These are phyloP conservation scores for Lyophyllum decastes DNA, from an alignment of 768 basidiomycete species.

Conservation along the genomic window DNA sequence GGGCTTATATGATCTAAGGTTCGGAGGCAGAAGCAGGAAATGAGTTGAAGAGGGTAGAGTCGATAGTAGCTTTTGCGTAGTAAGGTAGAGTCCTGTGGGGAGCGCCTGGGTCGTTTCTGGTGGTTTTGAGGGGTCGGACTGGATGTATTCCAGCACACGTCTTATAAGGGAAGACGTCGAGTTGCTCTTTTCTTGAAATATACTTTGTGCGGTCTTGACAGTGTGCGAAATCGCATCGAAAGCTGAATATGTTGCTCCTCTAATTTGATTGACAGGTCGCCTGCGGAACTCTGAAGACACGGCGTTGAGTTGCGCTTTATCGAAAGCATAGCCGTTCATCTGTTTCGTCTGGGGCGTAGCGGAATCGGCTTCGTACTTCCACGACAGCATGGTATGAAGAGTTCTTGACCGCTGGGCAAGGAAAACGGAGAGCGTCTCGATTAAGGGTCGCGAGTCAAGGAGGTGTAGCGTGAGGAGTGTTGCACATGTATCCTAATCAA, in stretches of 20 bases:
- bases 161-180: constrained; percentile 49
- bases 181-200: constrained; percentile 50
- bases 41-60: constrained; percentile 83
- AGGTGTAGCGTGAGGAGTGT: constrained; percentile 82
- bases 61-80: constrained; percentile 66
- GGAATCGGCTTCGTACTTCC: constrained; percentile 22
- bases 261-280: constrained; percentile 49
- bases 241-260: constrained; percentile 49
- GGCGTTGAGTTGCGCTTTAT: constrained; percentile 12
- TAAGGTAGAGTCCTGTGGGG: constrained; percentile 57
- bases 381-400: constrained; percentile 45
- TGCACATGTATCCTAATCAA: constrained; percentile 66
- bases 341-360: constrained; percentile 14
- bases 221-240: constrained; percentile 63
- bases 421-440: constrained; percentile 70
- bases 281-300: constrained; percentile 27
- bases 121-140: constrained; percentile 43
- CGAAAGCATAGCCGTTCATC: constrained; percentile 36
- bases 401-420: constrained; percentile 71
- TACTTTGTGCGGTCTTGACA: constrained; percentile 50
- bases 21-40: constrained; percentile 71
- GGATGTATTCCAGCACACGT: constrained; percentile 61
- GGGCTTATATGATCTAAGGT: constrained; percentile 78
- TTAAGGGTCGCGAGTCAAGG: constrained; percentile 82
- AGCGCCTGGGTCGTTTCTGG: constrained; percentile 25